Evolutionary conservation across 768 basidiomycete genomes (phyloP), one percentile per base, ranked within the genome.

Genomic region (Leccinum boreale): DNA sequence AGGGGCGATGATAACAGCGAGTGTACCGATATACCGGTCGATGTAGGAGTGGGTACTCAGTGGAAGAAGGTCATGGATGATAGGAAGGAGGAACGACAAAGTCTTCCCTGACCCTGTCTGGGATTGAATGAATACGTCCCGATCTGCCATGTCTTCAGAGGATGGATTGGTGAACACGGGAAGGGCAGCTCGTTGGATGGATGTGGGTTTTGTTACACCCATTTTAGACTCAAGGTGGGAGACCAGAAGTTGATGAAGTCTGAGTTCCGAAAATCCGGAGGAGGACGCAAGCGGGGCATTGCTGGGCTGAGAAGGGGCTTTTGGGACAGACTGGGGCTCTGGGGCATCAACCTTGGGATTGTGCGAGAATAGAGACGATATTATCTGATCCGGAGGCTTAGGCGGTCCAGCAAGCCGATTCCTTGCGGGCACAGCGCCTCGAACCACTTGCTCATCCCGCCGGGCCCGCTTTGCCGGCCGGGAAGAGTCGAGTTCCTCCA

Each of bases 71-170:
- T 96, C 94, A 61, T 98, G 92, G 46, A 98, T 83, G 71, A 98
- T 93, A 26, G 96, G 96, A 11, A 98, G 84, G 23, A 98, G 83
- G 77, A 91, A 98, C 3, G 94, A 84, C 23, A 98, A 76, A 0
- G 95, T 98, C 75, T 98, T 98, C 68, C 96, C 96, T 0, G 95
- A 98, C 55, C 96, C 96, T 9, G 96, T 98, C 70, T 98, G 94
- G 12, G 94, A 92, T 72, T 97, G 95, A 56, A 98, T 91, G 72
- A 97, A 95, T 14, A 90, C 83, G 72, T 96, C 94, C 58, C 89
- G 79, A 50, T 76, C 75, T 50, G 64, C 60, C 58, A 73, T 74
- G 60, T 70, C 75, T 26, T 73, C 62, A 0, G 78, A 71, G 8
- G 68, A 58, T 8, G 73, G 65, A 39, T 70, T 74, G 4, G 90